Conservation (phyloP, 2,329 filamentous ascomycete genomes). For the Colletotrichum sp. region DNA sequence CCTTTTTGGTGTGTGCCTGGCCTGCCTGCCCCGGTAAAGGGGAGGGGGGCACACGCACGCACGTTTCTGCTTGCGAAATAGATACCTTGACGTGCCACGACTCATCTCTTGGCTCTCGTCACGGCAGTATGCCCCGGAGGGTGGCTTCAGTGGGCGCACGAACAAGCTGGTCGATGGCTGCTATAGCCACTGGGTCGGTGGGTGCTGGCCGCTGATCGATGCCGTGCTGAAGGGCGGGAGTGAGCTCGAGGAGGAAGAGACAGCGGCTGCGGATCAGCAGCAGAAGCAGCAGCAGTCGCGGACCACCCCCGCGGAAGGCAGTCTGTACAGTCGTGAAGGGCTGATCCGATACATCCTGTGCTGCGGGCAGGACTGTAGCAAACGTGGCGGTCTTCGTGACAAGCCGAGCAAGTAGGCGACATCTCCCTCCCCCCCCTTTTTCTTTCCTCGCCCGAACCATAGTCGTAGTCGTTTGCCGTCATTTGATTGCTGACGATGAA, state of each 20-base stretch:
- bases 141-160: constrained; percentile 89
- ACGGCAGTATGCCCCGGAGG: constrained; percentile 88
- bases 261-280: constrained; percentile 22
- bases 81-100: constrained; percentile 76
- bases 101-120: constrained; percentile 89
- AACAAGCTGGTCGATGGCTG: constrained; percentile 99
- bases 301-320: constrained; percentile 34
- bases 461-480: too few relatives aligned
- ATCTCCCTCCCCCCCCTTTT: not conserved
- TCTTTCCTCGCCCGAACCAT: too few relatives aligned
- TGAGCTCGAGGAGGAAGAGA: constrained; percentile 23
- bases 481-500: not conserved
- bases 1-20: not conserved
- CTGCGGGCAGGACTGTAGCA: constrained; percentile 79
- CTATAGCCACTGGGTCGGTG: constrained; percentile 97
- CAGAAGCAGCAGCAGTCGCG: constrained; percentile 26
- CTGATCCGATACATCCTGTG: constrained; percentile 87
- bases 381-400: constrained; percentile 83
- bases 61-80: constrained; percentile 36
- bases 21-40: not conserved
- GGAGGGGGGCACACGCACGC: constrained; percentile 28
- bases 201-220: constrained; percentile 91
- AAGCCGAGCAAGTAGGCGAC: constrained; percentile 80
- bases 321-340: constrained; percentile 81
- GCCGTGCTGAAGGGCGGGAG: constrained; percentile 68